Evolutionary conservation across 1,284 basidiomycete species (phyloP).

Genomic region (Agroathelia rolfsii): DNA sequence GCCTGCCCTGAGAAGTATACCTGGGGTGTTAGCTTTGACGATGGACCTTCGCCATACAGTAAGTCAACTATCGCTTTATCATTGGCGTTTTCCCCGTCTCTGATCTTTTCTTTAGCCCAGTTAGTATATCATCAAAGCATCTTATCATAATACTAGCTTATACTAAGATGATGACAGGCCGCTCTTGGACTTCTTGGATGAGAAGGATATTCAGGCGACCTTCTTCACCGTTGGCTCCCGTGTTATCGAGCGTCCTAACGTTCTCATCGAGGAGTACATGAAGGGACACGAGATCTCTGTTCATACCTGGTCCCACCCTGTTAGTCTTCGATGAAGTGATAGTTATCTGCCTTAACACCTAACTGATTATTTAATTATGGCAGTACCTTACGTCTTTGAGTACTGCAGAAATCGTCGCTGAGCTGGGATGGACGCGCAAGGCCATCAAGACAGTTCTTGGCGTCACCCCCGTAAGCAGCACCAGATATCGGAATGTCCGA

Average conservation of each 20-base stretch:
- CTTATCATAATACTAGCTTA: conserved; percentile 9
- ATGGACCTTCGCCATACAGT: conserved; percentile 80
- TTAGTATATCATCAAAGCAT: conserved; percentile 16
- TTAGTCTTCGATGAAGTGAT: conserved; percentile 17
- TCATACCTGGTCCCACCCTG: conserved; percentile 72
- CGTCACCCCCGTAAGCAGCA: conserved; percentile 78
- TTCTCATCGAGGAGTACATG: conserved; percentile 82
- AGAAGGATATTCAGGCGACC: conserved; percentile 65
- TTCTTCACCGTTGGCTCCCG: conserved; percentile 94
- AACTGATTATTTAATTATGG: conserved; percentile 12
- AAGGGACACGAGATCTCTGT: conserved; percentile 71
- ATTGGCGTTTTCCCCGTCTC: conserved; percentile 4
- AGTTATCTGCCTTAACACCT: background rate
- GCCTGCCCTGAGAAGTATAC: conserved; percentile 72
- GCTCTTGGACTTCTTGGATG: conserved; percentile 59
- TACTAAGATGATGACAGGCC: conserved; percentile 35
- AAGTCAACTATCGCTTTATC: conserved; percentile 20
- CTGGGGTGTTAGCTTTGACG: conserved; percentile 81
- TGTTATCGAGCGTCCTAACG: conserved; percentile 68
- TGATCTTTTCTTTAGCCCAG: conserved; percentile 32
- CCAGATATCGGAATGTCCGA: conserved; percentile 30
- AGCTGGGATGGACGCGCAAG: conserved; percentile 87
- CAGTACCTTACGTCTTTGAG: conserved; percentile 74
- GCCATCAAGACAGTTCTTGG: conserved; percentile 70
- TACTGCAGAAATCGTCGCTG: conserved; percentile 84